phyloP scores from a whole-genome alignment of 352 stramenopile species.

The Phytophthora boehmeriae region DNA sequence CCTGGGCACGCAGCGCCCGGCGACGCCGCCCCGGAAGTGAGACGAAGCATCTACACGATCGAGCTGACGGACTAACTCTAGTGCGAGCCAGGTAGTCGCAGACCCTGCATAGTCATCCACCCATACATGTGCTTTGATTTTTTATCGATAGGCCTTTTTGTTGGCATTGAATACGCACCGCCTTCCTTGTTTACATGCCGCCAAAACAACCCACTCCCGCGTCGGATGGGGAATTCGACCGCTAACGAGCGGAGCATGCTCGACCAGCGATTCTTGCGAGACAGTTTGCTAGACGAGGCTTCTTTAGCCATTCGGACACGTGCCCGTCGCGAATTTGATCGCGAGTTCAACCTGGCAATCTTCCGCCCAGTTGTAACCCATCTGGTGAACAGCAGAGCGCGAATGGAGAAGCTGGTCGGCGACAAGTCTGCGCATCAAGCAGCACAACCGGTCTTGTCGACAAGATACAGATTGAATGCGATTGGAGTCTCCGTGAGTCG shows the following conservation, averaged over 20 bases:
- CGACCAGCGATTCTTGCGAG: no score
- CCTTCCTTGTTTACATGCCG: conserved; percentile 18
- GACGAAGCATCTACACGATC: conserved; percentile 1
- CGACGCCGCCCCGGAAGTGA: conserved; percentile 65
- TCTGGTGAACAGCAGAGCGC: neutral
- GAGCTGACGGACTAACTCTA: conserved; percentile 6
- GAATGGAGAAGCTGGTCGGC: neutral
- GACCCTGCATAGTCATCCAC: conserved; percentile 36
- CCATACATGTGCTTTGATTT: conserved; percentile 49
- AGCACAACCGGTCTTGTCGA: no score
- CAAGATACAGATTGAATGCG: neutral
- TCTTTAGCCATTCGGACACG: no score
- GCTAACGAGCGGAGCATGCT: no score
- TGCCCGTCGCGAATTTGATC: neutral
- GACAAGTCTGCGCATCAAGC: neutral
- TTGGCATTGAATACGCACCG: conserved; percentile 28
- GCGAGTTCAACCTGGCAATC: neutral
- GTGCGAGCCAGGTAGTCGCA: conserved; percentile 13
- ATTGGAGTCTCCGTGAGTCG: neutral
- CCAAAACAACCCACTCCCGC: no score
- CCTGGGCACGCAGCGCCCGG: conserved; percentile 60
- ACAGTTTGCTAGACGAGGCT: no score
- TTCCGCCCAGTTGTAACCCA: neutral
- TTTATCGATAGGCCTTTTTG: conserved; percentile 39
- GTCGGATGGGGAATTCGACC: no score